phyloP scores from a whole-genome alignment of 805 yeast genomes.

The Kluyveromyces lactis region DNA sequence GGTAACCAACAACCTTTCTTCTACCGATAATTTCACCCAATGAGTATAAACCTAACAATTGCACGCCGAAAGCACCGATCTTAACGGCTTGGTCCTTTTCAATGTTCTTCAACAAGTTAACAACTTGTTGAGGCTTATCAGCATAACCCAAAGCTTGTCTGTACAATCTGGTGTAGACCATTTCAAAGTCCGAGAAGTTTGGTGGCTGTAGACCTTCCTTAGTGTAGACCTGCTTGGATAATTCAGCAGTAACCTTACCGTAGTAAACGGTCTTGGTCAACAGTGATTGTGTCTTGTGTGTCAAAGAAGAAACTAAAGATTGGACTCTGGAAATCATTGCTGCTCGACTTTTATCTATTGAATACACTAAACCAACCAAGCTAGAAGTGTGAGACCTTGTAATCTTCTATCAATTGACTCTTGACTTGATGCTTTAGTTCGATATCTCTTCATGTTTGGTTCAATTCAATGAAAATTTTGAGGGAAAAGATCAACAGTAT shows the following conservation, averaged over 20 bases:
- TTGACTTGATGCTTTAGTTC: too few relatives aligned
- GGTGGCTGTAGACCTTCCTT: slow-evolving; percentile 96
- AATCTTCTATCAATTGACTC: too few relatives aligned
- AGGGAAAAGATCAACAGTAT: too few relatives aligned
- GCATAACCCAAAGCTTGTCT: slow-evolving; percentile 36
- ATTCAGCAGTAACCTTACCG: slow-evolving; percentile 48
- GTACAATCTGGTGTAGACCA: slow-evolving; percentile 54
- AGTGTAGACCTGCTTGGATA: slow-evolving; percentile 60
- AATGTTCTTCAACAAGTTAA: slow-evolving; percentile 38
- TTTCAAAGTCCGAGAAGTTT: slow-evolving; percentile 61
- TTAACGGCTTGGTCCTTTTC: slow-evolving; percentile 51
- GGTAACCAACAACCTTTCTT: slow-evolving; percentile 86
- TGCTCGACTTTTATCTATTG: neutral
- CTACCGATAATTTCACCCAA: slow-evolving; percentile 96
- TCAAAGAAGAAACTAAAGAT: slow-evolving; percentile 17
- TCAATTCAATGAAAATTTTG: too few relatives aligned
- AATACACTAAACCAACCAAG: too few relatives aligned
- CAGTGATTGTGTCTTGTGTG: slow-evolving; percentile 21
- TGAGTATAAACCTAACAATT: slow-evolving; percentile 83
- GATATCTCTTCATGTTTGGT: too few relatives aligned
- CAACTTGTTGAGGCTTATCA: slow-evolving; percentile 53
- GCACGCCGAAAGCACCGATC: slow-evolving; percentile 71
- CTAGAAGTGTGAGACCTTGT: too few relatives aligned
- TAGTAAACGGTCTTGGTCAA: slow-evolving; percentile 68
- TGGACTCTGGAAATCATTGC: slow-evolving; percentile 25